Evolutionary conservation across 2,329 filamentous ascomycete species (phyloP).

Genomic region (Diaporthe sp.): DNA sequence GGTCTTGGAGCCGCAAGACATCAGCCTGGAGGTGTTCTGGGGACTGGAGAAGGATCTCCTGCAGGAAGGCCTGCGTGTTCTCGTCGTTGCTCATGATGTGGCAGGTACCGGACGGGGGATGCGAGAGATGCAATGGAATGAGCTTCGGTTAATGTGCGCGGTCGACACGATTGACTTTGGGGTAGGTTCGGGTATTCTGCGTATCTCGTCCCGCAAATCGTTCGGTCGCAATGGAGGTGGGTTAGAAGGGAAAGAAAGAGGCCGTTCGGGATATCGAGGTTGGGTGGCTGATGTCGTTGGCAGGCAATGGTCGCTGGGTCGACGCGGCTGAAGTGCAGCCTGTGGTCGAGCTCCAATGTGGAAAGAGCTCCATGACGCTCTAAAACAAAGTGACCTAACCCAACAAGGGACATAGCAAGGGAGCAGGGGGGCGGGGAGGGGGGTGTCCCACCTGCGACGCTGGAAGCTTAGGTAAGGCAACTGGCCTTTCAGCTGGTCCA

Average conservation of each 20-base stretch:
- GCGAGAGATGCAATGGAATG: constrained; percentile 5
- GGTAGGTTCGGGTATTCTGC: not conserved
- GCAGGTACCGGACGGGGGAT: constrained; percentile 35
- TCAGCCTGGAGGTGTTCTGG: constrained; percentile 87
- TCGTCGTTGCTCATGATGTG: constrained; percentile 79
- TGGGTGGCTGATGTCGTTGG: constrained; percentile 38
- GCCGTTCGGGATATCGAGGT: constrained; percentile 32
- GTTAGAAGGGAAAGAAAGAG: constrained; percentile 5
- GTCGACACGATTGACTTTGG: not conserved
- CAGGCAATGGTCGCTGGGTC: constrained; percentile 38
- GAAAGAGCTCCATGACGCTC: constrained; percentile 32
- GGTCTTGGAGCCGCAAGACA: constrained; percentile 93
- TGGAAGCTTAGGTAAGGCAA: constrained; percentile 31
- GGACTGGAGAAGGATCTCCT: constrained; percentile 39
- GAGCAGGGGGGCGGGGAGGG: not conserved
- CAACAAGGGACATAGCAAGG: not conserved
- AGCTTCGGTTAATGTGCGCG: not conserved
- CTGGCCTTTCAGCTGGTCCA: constrained; percentile 27
- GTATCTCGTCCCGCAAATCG: not conserved
- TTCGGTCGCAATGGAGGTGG: not conserved
- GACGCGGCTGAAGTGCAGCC: constrained; percentile 60
- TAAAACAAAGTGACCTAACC: constrained; percentile 3
- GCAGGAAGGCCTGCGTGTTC: constrained; percentile 89
- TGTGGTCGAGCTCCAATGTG: constrained; percentile 43
- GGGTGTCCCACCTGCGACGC: not conserved